phyloP scores from a whole-genome alignment of 1,139 yeast species.

The Meyerozyma guilliermondii region DNA sequence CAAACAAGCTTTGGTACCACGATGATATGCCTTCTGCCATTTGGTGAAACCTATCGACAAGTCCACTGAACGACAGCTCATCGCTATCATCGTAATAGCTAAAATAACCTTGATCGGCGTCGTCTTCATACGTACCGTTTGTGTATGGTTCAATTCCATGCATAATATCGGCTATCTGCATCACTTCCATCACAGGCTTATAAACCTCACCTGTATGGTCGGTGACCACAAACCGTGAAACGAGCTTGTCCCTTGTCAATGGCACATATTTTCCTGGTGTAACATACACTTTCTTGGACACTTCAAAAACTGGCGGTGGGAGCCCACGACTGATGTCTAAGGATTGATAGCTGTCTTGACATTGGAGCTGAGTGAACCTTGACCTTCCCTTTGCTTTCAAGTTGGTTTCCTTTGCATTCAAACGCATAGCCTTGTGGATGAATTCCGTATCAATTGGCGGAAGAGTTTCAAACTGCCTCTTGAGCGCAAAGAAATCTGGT shows the following conservation, averaged over 20 bases:
- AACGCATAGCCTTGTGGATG: slow-evolving; percentile 21
- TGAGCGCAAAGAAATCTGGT: slow-evolving; percentile 50
- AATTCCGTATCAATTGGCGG: slow-evolving; percentile 22
- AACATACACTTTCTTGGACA: slow-evolving; percentile 42
- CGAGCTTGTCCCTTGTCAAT: slow-evolving; percentile 34
- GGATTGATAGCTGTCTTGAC: slow-evolving; percentile 46
- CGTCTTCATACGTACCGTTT: slow-evolving; percentile 11
- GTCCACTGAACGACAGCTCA: background rate
- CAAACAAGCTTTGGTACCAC: background rate
- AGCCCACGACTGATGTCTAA: slow-evolving; percentile 45
- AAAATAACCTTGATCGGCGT: background rate
- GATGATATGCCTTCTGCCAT: background rate
- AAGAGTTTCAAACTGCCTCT: slow-evolving; percentile 38
- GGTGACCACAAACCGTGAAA: slow-evolving; percentile 30
- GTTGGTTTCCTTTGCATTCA: slow-evolving; percentile 22
- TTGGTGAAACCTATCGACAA: background rate
- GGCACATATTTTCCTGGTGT: slow-evolving; percentile 43
- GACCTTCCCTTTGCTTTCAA: slow-evolving; percentile 19
- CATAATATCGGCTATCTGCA: slow-evolving; percentile 17
- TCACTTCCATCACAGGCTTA: slow-evolving; percentile 14
- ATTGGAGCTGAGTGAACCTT: slow-evolving; percentile 25
- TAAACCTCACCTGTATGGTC: slow-evolving; percentile 32
- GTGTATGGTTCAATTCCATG: slow-evolving; percentile 10
- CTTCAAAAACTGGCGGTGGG: slow-evolving; percentile 42
- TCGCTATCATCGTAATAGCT: background rate